Evolutionary conservation across 2,329 filamentous ascomycete species (phyloP).

Genomic region (Cordyceps militaris): DNA sequence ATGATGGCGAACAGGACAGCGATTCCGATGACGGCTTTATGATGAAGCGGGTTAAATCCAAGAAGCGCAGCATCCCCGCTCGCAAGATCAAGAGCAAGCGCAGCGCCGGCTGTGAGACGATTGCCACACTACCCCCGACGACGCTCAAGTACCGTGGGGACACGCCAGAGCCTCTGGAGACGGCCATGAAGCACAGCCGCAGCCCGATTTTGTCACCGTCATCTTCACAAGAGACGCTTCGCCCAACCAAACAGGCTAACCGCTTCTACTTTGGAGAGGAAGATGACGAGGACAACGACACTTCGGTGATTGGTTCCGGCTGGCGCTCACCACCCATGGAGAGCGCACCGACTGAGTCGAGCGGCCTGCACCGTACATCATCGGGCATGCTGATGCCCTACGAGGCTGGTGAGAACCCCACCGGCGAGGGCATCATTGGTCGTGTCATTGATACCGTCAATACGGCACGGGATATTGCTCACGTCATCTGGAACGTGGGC

Average conservation of each 20-base stretch:
- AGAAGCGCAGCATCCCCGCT: slow-evolving; percentile 41
- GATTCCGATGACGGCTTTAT: slow-evolving; percentile 75
- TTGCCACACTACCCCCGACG: slow-evolving; percentile 80
- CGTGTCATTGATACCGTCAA: slow-evolving; percentile 76
- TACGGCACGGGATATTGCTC: slow-evolving; percentile 62
- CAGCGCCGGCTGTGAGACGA: slow-evolving; percentile 56
- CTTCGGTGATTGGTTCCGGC: slow-evolving; percentile 23
- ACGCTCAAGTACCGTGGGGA: slow-evolving; percentile 80
- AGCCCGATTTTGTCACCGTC: slow-evolving; percentile 59
- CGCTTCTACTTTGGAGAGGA: slow-evolving; percentile 56
- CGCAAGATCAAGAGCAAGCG: slow-evolving; percentile 31
- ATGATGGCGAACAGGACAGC: slow-evolving; percentile 46
- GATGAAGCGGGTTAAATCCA: slow-evolving; percentile 63
- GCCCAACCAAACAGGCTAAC: slow-evolving; percentile 59
- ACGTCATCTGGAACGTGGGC: slow-evolving; percentile 66
- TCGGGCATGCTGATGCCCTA: slow-evolving; percentile 92
- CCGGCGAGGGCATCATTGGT: slow-evolving; percentile 62
- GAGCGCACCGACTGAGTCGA: slow-evolving; percentile 40
- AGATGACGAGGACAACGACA: slow-evolving; percentile 45
- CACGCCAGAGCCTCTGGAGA: slow-evolving; percentile 58
- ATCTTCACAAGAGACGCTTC: slow-evolving; percentile 74
- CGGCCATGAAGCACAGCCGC: slow-evolving; percentile 55
- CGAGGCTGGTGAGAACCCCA: slow-evolving; percentile 61
- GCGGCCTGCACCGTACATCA: slow-evolving; percentile 66
- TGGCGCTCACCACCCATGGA: slow-evolving; percentile 26